These are phyloP conservation scores for Lactarius deliciosus DNA, from an alignment of 768 basidiomycete species.

Conservation along the genomic window DNA sequence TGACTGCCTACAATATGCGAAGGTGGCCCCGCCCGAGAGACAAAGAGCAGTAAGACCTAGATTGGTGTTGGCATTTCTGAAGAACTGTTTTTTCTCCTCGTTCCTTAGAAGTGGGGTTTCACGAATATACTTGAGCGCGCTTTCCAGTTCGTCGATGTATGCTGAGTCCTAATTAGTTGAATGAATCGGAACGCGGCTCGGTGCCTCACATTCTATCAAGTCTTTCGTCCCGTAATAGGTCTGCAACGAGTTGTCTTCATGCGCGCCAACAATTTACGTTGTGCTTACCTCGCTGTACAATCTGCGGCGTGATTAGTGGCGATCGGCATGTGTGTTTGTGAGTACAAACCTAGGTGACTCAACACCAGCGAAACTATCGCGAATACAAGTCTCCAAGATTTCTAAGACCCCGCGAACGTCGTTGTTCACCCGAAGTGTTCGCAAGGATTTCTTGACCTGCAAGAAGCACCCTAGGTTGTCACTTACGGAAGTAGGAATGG, in stretches of 20 bases:
- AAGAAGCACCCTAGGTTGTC: background rate
- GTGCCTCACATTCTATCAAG: conserved; percentile 71
- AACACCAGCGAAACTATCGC: conserved; percentile 90
- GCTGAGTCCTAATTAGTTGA: conserved; percentile 43
- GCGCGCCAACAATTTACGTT: conserved; percentile 5
- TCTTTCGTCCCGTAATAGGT: conserved; percentile 92
- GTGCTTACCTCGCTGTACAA: conserved; percentile 78
- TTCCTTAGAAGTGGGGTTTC: conserved; percentile 67
- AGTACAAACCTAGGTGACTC: conserved; percentile 68
- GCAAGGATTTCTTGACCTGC: conserved; percentile 76
- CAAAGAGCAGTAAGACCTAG: conserved; percentile 90
- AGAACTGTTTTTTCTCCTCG: conserved; percentile 92
- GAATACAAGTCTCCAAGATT: conserved; percentile 86
- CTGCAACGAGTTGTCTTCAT: conserved; percentile 41
- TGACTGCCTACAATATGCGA: conserved; percentile 81
- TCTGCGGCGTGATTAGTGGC: conserved; percentile 41
- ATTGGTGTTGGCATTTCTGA: conserved; percentile 85
- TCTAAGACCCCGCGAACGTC: conserved; percentile 87
- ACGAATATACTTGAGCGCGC: conserved; percentile 72
- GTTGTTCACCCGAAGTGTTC: conserved; percentile 64
- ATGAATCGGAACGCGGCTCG: conserved; percentile 20
- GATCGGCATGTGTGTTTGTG: background rate
- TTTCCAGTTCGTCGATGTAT: conserved; percentile 77
- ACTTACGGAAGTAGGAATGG: background rate
- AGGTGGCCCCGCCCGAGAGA: conserved; percentile 92